Percentiles rank a stretch among this genome's conserved stretches.
These are phyloP conservation scores for Aspergillus ostianus DNA, from an alignment of 495 filamentous ascomycete genomes.

Conservation along the genomic window DNA sequence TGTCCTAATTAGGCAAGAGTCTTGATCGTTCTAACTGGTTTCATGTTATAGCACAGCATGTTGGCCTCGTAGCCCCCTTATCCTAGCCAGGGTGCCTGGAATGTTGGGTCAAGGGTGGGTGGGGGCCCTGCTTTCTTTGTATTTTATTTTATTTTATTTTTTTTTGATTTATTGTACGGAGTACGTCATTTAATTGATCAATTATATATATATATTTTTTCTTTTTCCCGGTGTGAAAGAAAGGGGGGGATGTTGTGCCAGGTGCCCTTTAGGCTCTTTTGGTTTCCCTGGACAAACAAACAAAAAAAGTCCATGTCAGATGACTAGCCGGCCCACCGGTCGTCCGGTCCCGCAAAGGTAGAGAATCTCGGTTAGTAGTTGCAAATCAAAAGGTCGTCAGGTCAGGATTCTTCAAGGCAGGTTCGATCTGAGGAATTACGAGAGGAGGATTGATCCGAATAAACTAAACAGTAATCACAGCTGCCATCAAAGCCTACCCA, in stretches of 20 bases:
- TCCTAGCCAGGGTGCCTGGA: slow-evolving; percentile 1
- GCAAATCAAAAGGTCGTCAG: not conserved
- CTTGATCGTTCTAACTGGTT: slow-evolving; percentile 6
- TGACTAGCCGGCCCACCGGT: slow-evolving; percentile 4
- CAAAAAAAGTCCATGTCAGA: slow-evolving; percentile 1
- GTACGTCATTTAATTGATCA: too few relatives aligned
- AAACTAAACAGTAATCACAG: not conserved
- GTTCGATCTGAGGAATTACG: not conserved
- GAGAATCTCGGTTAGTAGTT: not conserved
- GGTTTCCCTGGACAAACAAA: not conserved
- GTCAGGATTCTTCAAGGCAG: not conserved
- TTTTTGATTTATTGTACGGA: too few relatives aligned
- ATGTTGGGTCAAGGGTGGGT: slow-evolving; percentile 2
- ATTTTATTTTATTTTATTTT: not conserved
- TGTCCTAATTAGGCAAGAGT: slow-evolving; percentile 5
- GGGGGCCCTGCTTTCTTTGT: not conserved
- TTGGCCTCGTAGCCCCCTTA: slow-evolving; percentile 1
- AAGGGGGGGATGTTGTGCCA: not conserved
- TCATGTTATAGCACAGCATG: slow-evolving; percentile 4
- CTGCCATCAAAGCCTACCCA: slow-evolving; percentile 5
- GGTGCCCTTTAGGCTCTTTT: not conserved
- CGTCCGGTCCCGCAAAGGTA: not conserved
- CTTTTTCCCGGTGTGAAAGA: not conserved
- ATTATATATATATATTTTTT: too few relatives aligned
- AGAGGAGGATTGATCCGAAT: slow-evolving; percentile 2